Conservation (phyloP, 2,329 filamentous ascomycete species). For the Fusarium sp. region DNA sequence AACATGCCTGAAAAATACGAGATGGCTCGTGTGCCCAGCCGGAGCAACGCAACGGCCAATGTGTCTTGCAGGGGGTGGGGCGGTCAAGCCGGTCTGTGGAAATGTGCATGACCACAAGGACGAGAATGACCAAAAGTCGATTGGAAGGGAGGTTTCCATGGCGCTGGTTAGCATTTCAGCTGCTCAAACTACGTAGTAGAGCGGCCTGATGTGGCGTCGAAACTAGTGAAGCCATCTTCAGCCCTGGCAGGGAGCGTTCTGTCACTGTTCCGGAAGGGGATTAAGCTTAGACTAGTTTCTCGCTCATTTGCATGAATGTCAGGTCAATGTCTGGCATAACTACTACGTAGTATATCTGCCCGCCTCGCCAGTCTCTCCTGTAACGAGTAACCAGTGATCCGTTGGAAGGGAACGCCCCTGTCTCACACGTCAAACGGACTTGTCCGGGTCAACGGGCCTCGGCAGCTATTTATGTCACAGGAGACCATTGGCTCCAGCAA, state of each 20-base stretch:
- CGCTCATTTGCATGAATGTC: background rate
- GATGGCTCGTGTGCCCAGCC: background rate
- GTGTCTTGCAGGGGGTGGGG: background rate
- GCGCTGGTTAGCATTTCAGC: constrained; percentile 11
- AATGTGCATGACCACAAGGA: constrained; percentile 14
- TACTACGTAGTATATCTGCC: background rate
- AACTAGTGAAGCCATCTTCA: constrained; percentile 23
- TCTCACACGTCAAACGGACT: background rate
- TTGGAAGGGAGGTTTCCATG: constrained; percentile 7
- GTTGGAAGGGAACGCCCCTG: background rate
- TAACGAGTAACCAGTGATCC: background rate
- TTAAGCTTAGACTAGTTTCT: constrained; percentile 9
- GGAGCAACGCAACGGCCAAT: background rate
- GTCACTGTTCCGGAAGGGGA: background rate
- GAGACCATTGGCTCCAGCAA: background rate
- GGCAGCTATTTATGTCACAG: constrained; percentile 27
- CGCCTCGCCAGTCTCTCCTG: background rate
- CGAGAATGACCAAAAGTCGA: constrained; percentile 1
- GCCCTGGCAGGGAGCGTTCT: background rate
- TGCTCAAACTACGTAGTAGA: background rate
- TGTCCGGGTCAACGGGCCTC: background rate
- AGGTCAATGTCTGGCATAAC: background rate
- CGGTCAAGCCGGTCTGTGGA: background rate
- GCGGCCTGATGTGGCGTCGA: constrained; percentile 9
- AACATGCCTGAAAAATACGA: background rate